Evolutionary conservation across 805 yeast genomes (phyloP), one percentile per base, ranked within the genome.

Genomic region (Lipomyces sp.): DNA sequence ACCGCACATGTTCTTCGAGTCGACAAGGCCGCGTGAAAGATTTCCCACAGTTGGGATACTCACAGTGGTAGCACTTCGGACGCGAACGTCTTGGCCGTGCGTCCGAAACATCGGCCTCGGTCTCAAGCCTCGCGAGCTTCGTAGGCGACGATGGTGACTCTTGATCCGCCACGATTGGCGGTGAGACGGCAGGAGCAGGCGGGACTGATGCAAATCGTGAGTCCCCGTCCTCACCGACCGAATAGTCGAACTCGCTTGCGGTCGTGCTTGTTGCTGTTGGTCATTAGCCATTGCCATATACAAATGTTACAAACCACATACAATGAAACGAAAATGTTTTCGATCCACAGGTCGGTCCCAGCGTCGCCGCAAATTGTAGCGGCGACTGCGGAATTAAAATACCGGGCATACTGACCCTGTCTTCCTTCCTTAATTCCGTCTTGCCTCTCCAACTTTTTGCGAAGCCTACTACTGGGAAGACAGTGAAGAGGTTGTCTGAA

Each of bases 21-120:
- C 92, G 80, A 1, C 96, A 87, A 0, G 98, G 98, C 59, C 94
- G 82, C 4, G 89, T 80, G 73, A 92, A 94, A 0, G 90, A 84
- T 76, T 92, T 94, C 37, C 78, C 84, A 74, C 98, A 95, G 2
- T 84, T 88, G 4, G 81, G 83, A 66, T 80, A 83, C 24, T 82
- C 84, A 76, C 98, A 94, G 11, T 76, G 73, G 74, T 89, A 88
- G 32, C 77, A 80, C 73, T 90, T 92, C 0, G 85, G 83, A 60
- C 92, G 80, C 4, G 82, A 75, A 35, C 67, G 70, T 33, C 53
- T 63, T 30, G 32, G 15, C 50, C 54, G 57, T 10, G n/a, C 37
- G 51, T 24, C 56, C 37, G 37, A 30, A 60, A 18, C 10, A 37
- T 30, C 51, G 18, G 42, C 13, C 34, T n/a, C 15, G 18, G 30